Evolutionary conservation across 129 eudicot genomes (phyloP).

Genomic region (Apium graveolens): DNA sequence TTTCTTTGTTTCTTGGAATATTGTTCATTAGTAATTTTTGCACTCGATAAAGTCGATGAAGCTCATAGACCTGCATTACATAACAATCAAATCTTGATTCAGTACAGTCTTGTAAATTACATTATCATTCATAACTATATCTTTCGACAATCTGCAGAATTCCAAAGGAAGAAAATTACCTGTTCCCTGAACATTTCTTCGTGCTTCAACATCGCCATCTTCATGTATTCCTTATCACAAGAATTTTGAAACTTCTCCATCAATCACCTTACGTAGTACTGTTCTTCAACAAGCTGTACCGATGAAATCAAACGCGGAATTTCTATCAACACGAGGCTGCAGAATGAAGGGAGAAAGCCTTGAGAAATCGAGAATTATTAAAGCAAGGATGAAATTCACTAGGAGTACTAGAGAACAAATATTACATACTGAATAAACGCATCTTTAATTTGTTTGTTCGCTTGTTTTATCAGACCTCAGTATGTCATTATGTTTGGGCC

Average conservation of each 20-base stretch:
- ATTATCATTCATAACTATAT: background rate
- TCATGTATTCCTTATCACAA: conserved; percentile 78
- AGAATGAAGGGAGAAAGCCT: background rate
- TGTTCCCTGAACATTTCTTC: conserved; percentile 88
- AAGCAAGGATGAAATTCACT: background rate
- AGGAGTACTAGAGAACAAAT: background rate
- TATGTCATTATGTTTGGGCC: conserved; percentile 23
- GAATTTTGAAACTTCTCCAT: conserved; percentile 72
- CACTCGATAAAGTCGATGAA: conserved; percentile 70
- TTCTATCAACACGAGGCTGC: background rate
- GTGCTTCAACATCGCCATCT: conserved; percentile 94
- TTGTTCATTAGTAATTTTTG: conserved; percentile 81
- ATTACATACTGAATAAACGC: background rate
- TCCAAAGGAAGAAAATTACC: conserved; percentile 24
- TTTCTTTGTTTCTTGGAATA: conserved; percentile 13
- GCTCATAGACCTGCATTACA: conserved; percentile 67
- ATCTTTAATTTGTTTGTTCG: background rate
- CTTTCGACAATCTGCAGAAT: background rate
- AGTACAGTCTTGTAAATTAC: background rate
- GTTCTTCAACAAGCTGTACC: background rate
- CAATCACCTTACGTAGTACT: background rate
- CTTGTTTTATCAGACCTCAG: conserved; percentile 6
- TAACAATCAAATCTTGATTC: background rate
- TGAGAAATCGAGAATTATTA: background rate
- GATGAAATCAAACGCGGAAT: conserved; percentile 14